Conservation (phyloP, 129 eudicot genomes). For the Deinandra increscens region DNA sequence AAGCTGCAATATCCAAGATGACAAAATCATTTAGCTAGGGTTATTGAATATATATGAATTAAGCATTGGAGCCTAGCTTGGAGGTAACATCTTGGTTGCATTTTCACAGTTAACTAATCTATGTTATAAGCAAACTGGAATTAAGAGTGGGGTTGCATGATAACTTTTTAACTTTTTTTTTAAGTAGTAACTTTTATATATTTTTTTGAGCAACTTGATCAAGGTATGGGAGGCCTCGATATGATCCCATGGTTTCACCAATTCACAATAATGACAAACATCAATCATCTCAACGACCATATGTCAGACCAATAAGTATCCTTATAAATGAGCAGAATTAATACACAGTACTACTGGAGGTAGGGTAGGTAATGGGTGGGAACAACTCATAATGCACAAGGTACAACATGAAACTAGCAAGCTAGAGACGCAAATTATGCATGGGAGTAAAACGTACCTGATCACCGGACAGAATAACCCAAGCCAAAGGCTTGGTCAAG, state of each 20-base stretch:
- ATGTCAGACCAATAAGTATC: slow-evolving; percentile 16
- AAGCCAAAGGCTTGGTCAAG: slow-evolving; percentile 86
- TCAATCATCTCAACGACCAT: neutral
- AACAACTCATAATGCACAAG: slow-evolving; percentile 2
- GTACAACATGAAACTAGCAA: neutral
- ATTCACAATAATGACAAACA: neutral
- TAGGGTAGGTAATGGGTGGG: slow-evolving; percentile 18
- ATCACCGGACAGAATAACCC: slow-evolving; percentile 83
- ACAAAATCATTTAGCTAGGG: neutral
- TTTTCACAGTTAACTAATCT: neutral
- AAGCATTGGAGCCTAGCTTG: too few relatives aligned
- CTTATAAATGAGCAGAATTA: slow-evolving; percentile 22
- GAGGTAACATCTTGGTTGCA: neutral
- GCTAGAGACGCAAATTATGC: neutral
- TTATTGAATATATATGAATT: too few relatives aligned
- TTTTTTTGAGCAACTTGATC: too few relatives aligned
- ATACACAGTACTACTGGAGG: slow-evolving; percentile 9
- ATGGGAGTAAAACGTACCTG: slow-evolving; percentile 45
- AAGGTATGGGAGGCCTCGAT: too few relatives aligned
- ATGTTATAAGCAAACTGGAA: neutral
- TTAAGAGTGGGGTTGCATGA: too few relatives aligned
- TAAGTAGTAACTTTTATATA: too few relatives aligned
- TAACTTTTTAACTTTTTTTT: too few relatives aligned
- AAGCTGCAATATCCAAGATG: slow-evolving; percentile 39
- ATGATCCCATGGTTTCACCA: too few relatives aligned